Base-by-base conservation (phyloP, 768 basidiomycete species). In the Favolaschia claudopus region DNA sequence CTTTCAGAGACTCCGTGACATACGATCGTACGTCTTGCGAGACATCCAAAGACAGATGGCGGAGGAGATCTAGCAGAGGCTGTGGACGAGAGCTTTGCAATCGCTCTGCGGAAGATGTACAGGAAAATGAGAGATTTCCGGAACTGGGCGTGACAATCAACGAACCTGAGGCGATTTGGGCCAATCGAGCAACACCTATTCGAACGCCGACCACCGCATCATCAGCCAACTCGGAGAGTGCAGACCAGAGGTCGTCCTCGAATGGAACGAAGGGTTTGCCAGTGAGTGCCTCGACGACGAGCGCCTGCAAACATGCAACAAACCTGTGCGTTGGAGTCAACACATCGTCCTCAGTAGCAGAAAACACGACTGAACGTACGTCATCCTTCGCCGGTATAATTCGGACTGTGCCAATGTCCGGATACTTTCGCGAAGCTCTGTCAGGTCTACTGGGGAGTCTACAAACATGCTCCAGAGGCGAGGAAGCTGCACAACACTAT, bases 151-250 rank as follows among this genome's bases (percentile, higher is more conserved):
- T 19, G 37, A 54, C 29, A 56, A 46, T 46, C 14, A 49, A 77
- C 85, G 69, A 73, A 91, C 90, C 82, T 63, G 76, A 79, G 27
- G 87, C 70, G 44, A 73, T 66, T 45, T 85, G 85, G 37, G 88
- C 74, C 42, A 93, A 82, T 45, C 94, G 84, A n/a, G 95, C 89
- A 3, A 94, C 81, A 7, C 87, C 90, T 55, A 97, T 93, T 42
- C 94, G 84, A 31, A 97, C 94, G 59, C 93, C 95, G 47, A 91
- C 80, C 13, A 96, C 87, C 32, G 70, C 67, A 68, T 98, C 96
- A 29, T 77, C 69, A 5, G 85, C 83, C 37, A 96, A 79, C 39
- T 70, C 66, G 25, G 78, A 72, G 19, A 96, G 72, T n/a, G 78
- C 74, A 55, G 78, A 71, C 75, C 92, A 83, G 59, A 87, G 83